Evolutionary conservation across 306 rosid species (phyloP).

Genomic region (Betula pendula): DNA sequence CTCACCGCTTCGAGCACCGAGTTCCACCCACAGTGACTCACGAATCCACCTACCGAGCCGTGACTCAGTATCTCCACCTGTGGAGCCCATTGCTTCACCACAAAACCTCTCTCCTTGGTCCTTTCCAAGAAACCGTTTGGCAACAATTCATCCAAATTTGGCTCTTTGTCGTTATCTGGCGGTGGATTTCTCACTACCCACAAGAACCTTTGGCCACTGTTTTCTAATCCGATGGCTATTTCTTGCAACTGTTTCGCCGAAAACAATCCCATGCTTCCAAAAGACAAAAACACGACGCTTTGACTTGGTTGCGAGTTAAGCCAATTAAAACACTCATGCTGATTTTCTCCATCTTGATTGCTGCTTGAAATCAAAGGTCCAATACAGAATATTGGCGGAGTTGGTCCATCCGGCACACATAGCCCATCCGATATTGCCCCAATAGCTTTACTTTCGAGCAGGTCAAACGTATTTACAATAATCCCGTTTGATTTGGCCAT

Average conservation of each 20-base stretch:
- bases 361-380: background rate
- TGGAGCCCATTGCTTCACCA: too few species aligned
- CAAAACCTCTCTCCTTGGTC: too few species aligned
- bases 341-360: background rate
- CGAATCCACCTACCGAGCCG: too few species aligned
- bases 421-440: background rate
- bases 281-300: background rate
- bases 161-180: background rate
- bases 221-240: background rate
- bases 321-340: background rate
- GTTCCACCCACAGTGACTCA: too few species aligned
- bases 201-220: background rate
- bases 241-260: background rate
- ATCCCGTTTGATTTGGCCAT: too few species aligned
- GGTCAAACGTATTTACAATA: too few species aligned
- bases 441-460: too few species aligned
- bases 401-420: background rate
- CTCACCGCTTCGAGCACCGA: constrained; percentile 32
- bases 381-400: too few species aligned
- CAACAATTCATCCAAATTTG: background rate
- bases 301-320: background rate
- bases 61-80: too few species aligned
- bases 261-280: too few species aligned
- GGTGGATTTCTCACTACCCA: background rate
- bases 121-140: too few species aligned